Conservation (phyloP, 1,139 yeast genomes). For the Kodamaea anthophila region DNA sequence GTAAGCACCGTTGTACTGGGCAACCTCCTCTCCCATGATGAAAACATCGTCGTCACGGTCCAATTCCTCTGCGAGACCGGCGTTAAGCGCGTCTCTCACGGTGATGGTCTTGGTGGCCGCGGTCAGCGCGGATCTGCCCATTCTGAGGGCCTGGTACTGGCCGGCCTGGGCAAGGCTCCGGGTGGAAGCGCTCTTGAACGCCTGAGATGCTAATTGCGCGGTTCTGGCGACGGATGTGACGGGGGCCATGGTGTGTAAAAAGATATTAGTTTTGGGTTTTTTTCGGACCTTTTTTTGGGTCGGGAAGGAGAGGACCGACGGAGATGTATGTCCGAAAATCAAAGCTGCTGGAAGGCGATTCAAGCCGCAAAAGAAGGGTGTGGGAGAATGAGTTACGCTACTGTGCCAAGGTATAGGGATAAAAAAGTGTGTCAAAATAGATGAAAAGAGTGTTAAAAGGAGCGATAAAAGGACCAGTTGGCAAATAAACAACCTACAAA, state of each 20-base stretch:
- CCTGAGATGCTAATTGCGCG: slow-evolving; percentile 42
- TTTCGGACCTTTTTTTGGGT: slow-evolving; percentile 2
- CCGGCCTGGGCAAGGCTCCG: slow-evolving; percentile 25
- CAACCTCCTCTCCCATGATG: slow-evolving; percentile 98
- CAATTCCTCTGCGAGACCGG: slow-evolving; percentile 95
- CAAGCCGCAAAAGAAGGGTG: neutral
- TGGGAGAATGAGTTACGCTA: no score
- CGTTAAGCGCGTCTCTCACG: slow-evolving; percentile 94
- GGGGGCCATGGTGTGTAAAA: slow-evolving; percentile 16
- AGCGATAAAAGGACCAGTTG: no score
- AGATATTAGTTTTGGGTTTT: slow-evolving; percentile 3
- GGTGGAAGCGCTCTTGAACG: slow-evolving; percentile 16
- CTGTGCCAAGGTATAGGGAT: no score
- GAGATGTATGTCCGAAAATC: slow-evolving; percentile 6
- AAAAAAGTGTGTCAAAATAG: no score
- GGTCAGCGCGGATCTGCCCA: slow-evolving; percentile 43
- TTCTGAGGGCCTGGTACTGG: slow-evolving; percentile 27
- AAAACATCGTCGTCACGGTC: slow-evolving; percentile 93
- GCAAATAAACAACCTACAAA: no score
- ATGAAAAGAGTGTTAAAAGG: no score
- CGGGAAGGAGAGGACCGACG: slow-evolving; percentile 16
- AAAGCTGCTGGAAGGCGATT: neutral
- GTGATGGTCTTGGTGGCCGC: slow-evolving; percentile 66
- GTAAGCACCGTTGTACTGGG: slow-evolving; percentile 98
- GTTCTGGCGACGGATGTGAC: slow-evolving; percentile 42